Evolutionary conservation across 179 eudicot species (phyloP).

Genomic region (Heliamphora pulchella): DNA sequence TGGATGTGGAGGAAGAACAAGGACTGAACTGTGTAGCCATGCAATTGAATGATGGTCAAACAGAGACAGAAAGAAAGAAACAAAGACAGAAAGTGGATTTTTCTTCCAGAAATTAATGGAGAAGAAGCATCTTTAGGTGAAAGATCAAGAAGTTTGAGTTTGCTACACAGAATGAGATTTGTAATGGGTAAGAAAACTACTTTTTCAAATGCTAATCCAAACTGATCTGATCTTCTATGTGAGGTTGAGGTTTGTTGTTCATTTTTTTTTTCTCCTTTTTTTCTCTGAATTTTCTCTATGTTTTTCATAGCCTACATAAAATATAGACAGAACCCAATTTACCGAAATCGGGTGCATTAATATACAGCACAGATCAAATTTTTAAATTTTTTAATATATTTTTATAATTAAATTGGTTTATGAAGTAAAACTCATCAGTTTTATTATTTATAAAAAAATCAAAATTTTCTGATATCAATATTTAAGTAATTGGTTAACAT

Average conservation of each 20-base stretch:
- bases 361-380: no score
- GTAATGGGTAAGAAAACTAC: background rate
- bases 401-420: no score
- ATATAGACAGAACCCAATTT: no score
- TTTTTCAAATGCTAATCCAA: constrained; percentile 9
- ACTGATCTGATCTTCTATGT: constrained; percentile 18
- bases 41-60: constrained; percentile 15
- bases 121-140: background rate
- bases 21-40: constrained; percentile 46
- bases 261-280: background rate
- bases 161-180: background rate
- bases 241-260: constrained; percentile 16
- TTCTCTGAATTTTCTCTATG: background rate
- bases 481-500: no score
- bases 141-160: background rate
- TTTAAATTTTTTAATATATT: no score
- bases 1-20: constrained; percentile 42
- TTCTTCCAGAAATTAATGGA: background rate
- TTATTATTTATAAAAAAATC: no score
- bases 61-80: background rate
- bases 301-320: background rate
- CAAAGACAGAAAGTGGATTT: background rate
- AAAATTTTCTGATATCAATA: no score
- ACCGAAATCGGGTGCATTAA: no score
- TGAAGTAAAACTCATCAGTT: no score